Evolutionary conservation across 345 rosid species (phyloP).

Genomic region (Barbarea vulgaris): DNA sequence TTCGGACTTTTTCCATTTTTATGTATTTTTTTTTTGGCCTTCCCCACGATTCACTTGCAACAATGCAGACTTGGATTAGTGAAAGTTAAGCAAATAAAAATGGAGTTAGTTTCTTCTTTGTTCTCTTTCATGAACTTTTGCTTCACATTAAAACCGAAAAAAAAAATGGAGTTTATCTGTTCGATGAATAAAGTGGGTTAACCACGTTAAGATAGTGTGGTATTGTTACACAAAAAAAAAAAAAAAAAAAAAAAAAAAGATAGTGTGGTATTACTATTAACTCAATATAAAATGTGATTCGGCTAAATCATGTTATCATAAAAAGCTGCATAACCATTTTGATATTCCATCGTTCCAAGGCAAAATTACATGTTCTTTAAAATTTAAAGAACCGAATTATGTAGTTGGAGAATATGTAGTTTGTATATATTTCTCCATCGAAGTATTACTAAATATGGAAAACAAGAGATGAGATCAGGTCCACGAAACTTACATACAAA

Average conservation of each 20-base stretch:
- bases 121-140: too few species aligned
- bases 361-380: background rate
- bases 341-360: background rate
- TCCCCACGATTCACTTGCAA: background rate
- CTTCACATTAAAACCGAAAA: too few species aligned
- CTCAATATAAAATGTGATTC: background rate
- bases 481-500: constrained; percentile 19
- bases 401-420: background rate
- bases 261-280: too few species aligned
- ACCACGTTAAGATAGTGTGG: background rate
- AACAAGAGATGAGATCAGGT: constrained; percentile 20
- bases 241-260: too few species aligned
- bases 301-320: background rate
- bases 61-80: too few species aligned
- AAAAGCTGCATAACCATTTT: background rate
- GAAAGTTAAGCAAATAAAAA: too few species aligned
- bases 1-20: background rate
- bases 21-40: background rate
- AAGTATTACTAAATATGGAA: constrained; percentile 8
- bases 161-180: background rate
- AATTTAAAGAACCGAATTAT: background rate
- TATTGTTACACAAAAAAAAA: too few species aligned
- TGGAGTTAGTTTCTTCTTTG: too few species aligned
- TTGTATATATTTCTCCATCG: background rate
- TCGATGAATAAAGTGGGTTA: background rate